phyloP scores from a whole-genome alignment of 129 eudicot species.

The Rutidosis leptorrhynchoides region DNA sequence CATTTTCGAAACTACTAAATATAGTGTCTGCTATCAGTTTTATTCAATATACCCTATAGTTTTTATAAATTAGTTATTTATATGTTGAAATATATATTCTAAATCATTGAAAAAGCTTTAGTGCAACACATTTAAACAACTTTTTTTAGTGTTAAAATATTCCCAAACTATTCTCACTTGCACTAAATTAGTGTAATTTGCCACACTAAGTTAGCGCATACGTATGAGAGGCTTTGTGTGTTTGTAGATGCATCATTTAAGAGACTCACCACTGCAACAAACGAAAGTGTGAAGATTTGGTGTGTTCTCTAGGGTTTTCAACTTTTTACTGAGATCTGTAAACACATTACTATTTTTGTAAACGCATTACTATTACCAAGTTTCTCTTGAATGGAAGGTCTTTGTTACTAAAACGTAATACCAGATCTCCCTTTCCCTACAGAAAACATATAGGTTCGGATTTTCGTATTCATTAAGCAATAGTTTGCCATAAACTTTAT shows the following conservation, averaged over 20 bases:
- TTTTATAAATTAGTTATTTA: too few species aligned
- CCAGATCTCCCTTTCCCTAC: not conserved
- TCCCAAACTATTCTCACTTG: too few species aligned
- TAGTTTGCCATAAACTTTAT: conserved; percentile 8
- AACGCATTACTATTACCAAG: not conserved
- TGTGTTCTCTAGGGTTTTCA: not conserved
- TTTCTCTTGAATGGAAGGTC: not conserved
- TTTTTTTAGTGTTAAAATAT: too few species aligned
- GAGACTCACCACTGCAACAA: conserved; percentile 5
- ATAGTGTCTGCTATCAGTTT: too few species aligned
- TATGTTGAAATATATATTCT: too few species aligned
- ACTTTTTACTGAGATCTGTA: conserved; percentile 9
- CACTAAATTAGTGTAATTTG: too few species aligned
- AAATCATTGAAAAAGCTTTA: too few species aligned
- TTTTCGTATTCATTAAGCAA: not conserved
- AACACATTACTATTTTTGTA: conserved; percentile 6
- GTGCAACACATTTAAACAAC: too few species aligned
- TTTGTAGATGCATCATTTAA: conserved; percentile 7
- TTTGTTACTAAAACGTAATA: not conserved
- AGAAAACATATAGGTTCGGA: conserved; percentile 1
- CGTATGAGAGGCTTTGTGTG: not conserved
- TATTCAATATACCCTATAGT: too few species aligned
- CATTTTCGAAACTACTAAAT: too few species aligned
- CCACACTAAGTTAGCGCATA: too few species aligned
- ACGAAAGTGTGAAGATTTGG: conserved; percentile 13